phyloP scores from a whole-genome alignment of 179 eudicot genomes.

The Carnegiea gigantea region DNA sequence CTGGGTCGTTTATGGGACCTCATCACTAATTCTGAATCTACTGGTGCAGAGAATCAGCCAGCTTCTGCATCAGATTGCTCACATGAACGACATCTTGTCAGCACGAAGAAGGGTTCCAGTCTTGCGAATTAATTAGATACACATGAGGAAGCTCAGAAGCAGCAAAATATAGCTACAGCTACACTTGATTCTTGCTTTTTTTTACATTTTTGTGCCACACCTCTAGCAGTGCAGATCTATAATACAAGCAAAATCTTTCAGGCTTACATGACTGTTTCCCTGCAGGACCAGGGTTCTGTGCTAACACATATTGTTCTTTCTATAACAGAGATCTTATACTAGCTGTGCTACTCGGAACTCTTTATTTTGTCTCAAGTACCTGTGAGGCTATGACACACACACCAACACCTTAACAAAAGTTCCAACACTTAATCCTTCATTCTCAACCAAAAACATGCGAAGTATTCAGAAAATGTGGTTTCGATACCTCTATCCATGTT shows the following conservation, averaged over 20 bases:
- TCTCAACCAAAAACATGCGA: too few relatives aligned
- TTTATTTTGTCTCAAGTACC: background rate
- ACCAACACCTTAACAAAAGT: background rate
- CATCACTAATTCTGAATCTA: conserved; percentile 2
- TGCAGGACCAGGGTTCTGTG: background rate
- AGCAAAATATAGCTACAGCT: conserved; percentile 4
- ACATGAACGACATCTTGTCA: conserved; percentile 52
- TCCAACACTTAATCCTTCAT: too few relatives aligned
- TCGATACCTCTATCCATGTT: too few relatives aligned
- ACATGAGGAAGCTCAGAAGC: conserved; percentile 16
- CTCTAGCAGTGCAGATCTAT: background rate
- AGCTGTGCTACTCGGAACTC: background rate
- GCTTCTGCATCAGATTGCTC: conserved; percentile 58
- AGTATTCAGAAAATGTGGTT: too few relatives aligned
- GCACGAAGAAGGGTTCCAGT: conserved; percentile 56
- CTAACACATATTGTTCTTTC: background rate
- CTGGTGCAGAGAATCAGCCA: conserved; percentile 61
- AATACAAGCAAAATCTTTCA: too few relatives aligned
- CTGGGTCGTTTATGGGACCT: too few relatives aligned
- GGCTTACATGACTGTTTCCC: too few relatives aligned
- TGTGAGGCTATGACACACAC: background rate
- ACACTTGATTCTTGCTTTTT: conserved; percentile 8
- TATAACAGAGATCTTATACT: background rate
- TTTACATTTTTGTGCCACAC: background rate
- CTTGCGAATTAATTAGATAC: conserved; percentile 35